Base-by-base conservation (phyloP, 1,284 basidiomycete species). In the Puccinia hordei region DNA sequence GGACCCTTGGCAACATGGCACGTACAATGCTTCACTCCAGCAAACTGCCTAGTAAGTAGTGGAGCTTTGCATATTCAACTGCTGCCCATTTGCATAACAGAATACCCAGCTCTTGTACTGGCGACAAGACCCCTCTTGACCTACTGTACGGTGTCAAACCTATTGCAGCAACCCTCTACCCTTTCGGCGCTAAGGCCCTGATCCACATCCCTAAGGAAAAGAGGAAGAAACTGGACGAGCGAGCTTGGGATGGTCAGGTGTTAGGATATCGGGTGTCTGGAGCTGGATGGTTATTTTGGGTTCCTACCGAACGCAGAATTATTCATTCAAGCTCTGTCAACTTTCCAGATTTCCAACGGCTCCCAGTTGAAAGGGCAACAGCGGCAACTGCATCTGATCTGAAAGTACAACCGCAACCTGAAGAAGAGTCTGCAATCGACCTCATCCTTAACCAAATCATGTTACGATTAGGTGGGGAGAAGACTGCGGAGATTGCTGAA, bases 1-100 rank as follows among this genome's bases (percentile, higher is more conserved):
- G 73, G 1, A 75, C 57, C 22, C n/a, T 75, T 10, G 38, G 57
- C 27, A 27, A 75, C 35, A 75, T 75, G 73, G 73, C 53, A 2
- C 5, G 57, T 15, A 61, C 55, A 5, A 75, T 75, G 73, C 27
- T 75, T 13, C 27, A 57, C 22, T 19, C 24, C 5, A 38, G 27
- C 9, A 2, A 41, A 2, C 19, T 63, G 24, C 73, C 73, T 1
- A 35, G n/a, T 1, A 27, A 33, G 1, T 75, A 12, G 22, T 75
- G 73, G 73, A 3, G 4, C 1, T 75, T 38, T 44, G 57, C 44
- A 1, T 63, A 75, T 27, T 17, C 19, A 4, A 15, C 30, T 3
- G 49, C 53, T 5, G 33, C 24, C 4, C 41, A 57, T 24, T n/a
- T 75, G 4, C 35, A 75, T 57, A 75, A 75, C 35, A 38, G 35